Evolutionary conservation across 2,329 filamentous ascomycete species (phyloP).

Genomic region (Epichloe scottii): DNA sequence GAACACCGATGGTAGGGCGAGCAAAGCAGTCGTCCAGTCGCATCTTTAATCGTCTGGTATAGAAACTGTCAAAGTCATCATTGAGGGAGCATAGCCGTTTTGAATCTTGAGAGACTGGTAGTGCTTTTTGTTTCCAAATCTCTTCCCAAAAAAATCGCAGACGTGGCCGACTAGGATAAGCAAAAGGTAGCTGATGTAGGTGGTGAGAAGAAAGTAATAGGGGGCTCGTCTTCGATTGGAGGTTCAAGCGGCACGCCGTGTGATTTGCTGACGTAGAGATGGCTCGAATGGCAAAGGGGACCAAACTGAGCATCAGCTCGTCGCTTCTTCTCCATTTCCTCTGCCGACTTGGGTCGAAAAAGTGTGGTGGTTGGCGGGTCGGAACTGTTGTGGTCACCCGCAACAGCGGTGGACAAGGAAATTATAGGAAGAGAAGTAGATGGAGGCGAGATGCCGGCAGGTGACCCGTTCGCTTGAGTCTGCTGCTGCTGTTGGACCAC

Average conservation of each 20-base stretch:
- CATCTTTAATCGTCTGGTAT: slow-evolving; percentile 82
- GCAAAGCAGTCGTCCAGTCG: slow-evolving; percentile 96
- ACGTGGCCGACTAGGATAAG: slow-evolving; percentile 93
- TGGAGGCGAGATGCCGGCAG: slow-evolving; percentile 55
- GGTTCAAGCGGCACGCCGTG: slow-evolving; percentile 67
- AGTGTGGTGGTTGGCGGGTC: slow-evolving; percentile 65
- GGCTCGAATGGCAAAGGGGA: slow-evolving; percentile 64
- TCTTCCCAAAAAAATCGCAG: slow-evolving; percentile 94
- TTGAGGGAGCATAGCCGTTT: slow-evolving; percentile 89
- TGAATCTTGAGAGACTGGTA: slow-evolving; percentile 73
- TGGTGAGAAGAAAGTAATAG: slow-evolving; percentile 93
- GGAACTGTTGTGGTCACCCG: slow-evolving; percentile 57
- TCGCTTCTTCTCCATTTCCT: slow-evolving; percentile 63
- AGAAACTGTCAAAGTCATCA: slow-evolving; percentile 98
- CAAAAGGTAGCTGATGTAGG: slow-evolving; percentile 95
- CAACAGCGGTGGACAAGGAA: slow-evolving; percentile 75
- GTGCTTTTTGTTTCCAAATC: slow-evolving; percentile 69
- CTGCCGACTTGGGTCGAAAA: slow-evolving; percentile 77
- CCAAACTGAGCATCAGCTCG: slow-evolving; percentile 85
- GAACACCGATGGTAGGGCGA: slow-evolving; percentile 82
- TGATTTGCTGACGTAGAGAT: slow-evolving; percentile 83
- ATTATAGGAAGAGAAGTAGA: slow-evolving; percentile 78
- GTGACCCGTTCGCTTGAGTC: slow-evolving; percentile 26
- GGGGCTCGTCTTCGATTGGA: slow-evolving; percentile 91
- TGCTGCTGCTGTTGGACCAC: slow-evolving; percentile 8